Evolutionary conservation across 441 rosid species (phyloP).

Genomic region (Hura crepitans): DNA sequence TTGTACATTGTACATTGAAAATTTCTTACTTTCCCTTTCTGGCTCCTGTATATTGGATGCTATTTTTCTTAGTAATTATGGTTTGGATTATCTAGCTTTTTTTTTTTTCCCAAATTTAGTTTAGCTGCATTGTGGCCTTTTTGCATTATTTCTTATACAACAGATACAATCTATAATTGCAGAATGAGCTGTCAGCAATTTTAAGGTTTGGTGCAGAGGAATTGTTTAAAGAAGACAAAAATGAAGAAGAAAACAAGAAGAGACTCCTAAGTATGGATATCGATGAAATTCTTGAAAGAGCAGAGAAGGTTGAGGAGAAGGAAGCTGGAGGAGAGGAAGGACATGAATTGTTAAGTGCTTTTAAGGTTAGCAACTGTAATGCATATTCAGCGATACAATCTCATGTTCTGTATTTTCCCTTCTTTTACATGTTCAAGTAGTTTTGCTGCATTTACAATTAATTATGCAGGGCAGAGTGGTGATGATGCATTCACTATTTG

Average conservation of each 20-base stretch:
- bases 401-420: not conserved
- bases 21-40: not conserved
- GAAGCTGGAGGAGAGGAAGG: constrained; percentile 57
- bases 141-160: not conserved
- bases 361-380: constrained; percentile 86
- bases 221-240: constrained; percentile 91
- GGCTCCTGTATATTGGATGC: not conserved
- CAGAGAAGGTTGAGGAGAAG: constrained; percentile 94
- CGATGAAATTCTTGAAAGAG: constrained; percentile 97
- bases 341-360: constrained; percentile 87
- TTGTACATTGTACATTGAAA: not conserved
- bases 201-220: constrained; percentile 99
- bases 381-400: not conserved
- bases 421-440: constrained; percentile 13
- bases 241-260: constrained; percentile 95
- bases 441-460: too few relatives aligned
- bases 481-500: not conserved
- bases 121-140: not conserved
- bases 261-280: constrained; percentile 90
- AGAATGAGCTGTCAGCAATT: constrained; percentile 99
- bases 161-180: constrained; percentile 26
- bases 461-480: not conserved
- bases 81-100: not conserved
- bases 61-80: not conserved
- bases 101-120: constrained; percentile 2